phyloP scores from a whole-genome alignment of 129 eudicot genomes.

The Flaveria bidentis region DNA sequence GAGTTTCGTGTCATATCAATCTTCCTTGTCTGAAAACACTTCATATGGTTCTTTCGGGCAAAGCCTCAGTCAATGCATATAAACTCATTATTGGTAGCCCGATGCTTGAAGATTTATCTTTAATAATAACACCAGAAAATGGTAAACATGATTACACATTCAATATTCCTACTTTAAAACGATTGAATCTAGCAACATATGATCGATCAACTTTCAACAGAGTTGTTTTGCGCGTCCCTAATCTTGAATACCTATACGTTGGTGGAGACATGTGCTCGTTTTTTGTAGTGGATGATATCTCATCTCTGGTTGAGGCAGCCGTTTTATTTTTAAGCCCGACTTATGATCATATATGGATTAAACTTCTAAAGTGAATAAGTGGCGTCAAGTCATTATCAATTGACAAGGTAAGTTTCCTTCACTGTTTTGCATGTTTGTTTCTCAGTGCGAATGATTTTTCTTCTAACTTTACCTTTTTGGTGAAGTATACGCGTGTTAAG shows the following conservation, averaged over 20 bases:
- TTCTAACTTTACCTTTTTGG: too few relatives aligned
- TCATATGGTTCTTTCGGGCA: not conserved
- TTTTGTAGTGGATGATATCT: not conserved
- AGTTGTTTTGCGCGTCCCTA: not conserved
- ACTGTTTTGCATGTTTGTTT: too few relatives aligned
- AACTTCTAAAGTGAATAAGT: not conserved
- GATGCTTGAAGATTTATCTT: not conserved
- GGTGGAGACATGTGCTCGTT: not conserved
- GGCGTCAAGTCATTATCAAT: not conserved
- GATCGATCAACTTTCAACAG: not conserved
- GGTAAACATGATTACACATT: not conserved
- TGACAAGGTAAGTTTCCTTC: not conserved
- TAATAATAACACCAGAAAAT: not conserved
- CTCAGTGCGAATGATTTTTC: too few relatives aligned
- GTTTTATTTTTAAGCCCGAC: not conserved
- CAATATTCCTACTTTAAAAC: conserved; percentile 9
- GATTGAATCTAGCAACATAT: not conserved
- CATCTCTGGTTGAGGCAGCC: not conserved
- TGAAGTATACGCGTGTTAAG: too few relatives aligned
- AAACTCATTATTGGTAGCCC: not conserved
- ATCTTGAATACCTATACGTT: not conserved
- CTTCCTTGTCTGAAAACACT: conserved; percentile 7
- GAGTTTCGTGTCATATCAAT: not conserved
- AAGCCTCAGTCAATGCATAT: not conserved
- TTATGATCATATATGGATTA: not conserved